Evolutionary conservation across 2,329 filamentous ascomycete genomes (phyloP).

Genomic region (Berkeleyomyces rouxiae): DNA sequence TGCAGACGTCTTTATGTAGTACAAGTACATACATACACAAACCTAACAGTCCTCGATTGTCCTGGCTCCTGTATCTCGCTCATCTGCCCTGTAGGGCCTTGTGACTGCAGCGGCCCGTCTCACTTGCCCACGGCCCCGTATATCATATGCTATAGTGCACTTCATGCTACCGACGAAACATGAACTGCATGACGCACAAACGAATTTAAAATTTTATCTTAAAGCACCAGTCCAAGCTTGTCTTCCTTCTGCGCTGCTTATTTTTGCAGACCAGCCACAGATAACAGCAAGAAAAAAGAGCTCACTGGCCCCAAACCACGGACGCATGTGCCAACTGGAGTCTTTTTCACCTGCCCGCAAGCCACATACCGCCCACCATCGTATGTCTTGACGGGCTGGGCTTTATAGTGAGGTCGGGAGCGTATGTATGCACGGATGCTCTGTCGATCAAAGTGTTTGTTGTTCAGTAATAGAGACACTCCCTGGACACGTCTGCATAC

Average conservation of each 20-base stretch:
- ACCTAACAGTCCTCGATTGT: no score
- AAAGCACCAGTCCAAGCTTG: neutral
- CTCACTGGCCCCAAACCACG: neutral
- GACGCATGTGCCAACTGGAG: neutral
- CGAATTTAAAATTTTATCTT: neutral
- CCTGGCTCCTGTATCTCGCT: no score
- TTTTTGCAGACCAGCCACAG: neutral
- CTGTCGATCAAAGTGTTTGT: neutral
- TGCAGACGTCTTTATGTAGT: no score
- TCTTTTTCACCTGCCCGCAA: neutral
- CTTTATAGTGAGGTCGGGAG: neutral
- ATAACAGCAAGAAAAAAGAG: neutral
- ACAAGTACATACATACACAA: no score
- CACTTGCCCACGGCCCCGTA: no score
- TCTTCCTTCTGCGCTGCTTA: neutral
- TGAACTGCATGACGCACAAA: neutral
- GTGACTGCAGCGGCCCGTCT: no score
- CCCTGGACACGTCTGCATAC: neutral
- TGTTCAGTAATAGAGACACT: neutral
- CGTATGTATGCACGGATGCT: neutral
- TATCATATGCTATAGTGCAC: no score
- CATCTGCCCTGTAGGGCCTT: neutral
- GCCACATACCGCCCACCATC: neutral
- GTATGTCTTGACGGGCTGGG: neutral
- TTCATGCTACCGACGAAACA: no score